Percentiles rank a stretch among this genome's conserved stretches.
Evolutionary conservation across 768 basidiomycete genomes (phyloP).

Genomic region (Hericium rajendrae): DNA sequence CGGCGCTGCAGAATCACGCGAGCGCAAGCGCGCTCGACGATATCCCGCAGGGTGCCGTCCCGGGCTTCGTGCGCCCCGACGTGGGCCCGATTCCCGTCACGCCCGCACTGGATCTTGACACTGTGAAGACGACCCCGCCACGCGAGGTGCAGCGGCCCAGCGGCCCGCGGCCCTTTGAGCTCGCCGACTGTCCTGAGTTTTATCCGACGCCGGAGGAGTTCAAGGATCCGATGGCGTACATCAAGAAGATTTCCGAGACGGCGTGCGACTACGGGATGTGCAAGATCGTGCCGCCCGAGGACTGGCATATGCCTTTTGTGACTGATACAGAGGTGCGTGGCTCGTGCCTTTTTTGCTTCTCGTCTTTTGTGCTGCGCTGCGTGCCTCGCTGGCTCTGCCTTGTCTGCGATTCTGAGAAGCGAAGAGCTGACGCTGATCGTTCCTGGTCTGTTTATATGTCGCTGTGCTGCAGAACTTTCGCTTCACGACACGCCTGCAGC

Average conservation of each 20-base stretch:
- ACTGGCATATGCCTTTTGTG: conserved; percentile 94
- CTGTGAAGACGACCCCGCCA: conserved; percentile 60
- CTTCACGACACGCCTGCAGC: conserved; percentile 91
- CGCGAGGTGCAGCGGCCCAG: conserved; percentile 28
- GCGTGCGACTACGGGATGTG: conserved; percentile 83
- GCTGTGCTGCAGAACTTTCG: conserved; percentile 58
- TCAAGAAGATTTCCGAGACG: conserved; percentile 64
- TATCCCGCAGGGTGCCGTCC: conserved; percentile 34
- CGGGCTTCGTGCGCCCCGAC: conserved; percentile 25
- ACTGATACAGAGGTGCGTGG: conserved; percentile 78
- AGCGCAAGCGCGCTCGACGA: conserved; percentile 48
- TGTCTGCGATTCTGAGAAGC: conserved; percentile 18
- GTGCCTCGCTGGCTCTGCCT: conserved; percentile 3
- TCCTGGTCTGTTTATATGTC: not conserved
- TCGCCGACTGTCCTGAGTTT: conserved; percentile 84
- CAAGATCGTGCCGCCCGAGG: conserved; percentile 89
- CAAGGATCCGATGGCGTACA: conserved; percentile 88
- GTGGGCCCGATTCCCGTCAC: conserved; percentile 50
- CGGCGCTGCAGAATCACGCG: conserved; percentile 62
- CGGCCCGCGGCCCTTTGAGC: conserved; percentile 67
- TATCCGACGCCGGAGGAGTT: conserved; percentile 89
- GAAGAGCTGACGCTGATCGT: conserved; percentile 1
- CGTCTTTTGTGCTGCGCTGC: not conserved
- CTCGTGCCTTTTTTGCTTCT: not conserved
- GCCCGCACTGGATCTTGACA: conserved; percentile 52